Evolutionary conservation across 805 yeast genomes (phyloP).

Genomic region (Ogataea parapolymorpha): DNA sequence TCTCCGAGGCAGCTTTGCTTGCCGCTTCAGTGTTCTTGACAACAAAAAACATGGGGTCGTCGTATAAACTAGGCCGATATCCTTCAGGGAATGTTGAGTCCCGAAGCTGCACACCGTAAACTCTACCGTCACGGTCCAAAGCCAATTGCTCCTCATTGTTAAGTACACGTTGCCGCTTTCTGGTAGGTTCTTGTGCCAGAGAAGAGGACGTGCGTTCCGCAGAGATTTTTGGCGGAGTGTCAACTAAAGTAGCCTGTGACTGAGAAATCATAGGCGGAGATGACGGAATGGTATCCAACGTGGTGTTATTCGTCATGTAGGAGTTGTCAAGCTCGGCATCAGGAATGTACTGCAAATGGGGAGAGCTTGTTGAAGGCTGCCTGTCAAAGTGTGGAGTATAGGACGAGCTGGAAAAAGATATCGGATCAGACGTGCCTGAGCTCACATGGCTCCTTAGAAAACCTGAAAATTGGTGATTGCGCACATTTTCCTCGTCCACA

Average conservation of each 20-base stretch:
- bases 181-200: slow-evolving; percentile 20
- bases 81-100: slow-evolving; percentile 29
- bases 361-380: slow-evolving; percentile 34
- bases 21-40: slow-evolving; percentile 23
- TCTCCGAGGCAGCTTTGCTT: slow-evolving; percentile 36
- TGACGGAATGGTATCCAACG: slow-evolving; percentile 22
- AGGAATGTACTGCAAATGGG: slow-evolving; percentile 20
- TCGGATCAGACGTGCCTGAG: slow-evolving; percentile 19
- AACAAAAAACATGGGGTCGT: slow-evolving; percentile 33
- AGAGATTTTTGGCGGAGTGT: slow-evolving; percentile 4
- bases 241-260: slow-evolving; percentile 22
- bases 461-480: slow-evolving; percentile 16
- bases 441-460: slow-evolving; percentile 4
- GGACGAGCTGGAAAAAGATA: slow-evolving; percentile 16
- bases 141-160: slow-evolving; percentile 37
- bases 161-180: slow-evolving; percentile 26
- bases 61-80: slow-evolving; percentile 30
- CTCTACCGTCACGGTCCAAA: slow-evolving; percentile 44
- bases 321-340: slow-evolving; percentile 28
- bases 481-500: slow-evolving; percentile 1
- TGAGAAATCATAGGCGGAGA: slow-evolving; percentile 25
- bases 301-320: slow-evolving; percentile 1
- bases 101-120: slow-evolving; percentile 31
- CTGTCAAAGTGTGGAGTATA: slow-evolving; percentile 6
- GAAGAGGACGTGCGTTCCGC: slow-evolving; percentile 18